A percentile compares a stretch with the other conserved stretches of the same genome.
Conservation (phyloP, 495 filamentous ascomycete genomes). For the Hypoxylon cercidicola region DNA sequence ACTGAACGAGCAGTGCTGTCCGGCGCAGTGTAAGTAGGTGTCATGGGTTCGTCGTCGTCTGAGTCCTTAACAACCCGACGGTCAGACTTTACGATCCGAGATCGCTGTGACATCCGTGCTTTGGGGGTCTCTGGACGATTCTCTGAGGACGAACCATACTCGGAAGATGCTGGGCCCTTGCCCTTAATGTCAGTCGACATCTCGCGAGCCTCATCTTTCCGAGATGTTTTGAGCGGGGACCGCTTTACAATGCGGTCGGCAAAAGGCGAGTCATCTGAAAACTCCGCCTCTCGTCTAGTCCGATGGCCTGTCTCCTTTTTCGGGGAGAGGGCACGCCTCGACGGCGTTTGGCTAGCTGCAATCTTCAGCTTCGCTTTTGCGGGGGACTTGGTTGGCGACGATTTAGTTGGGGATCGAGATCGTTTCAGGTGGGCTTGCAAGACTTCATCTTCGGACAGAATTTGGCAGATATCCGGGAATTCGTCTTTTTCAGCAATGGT, state of each 20-base stretch:
- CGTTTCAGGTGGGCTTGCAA: conserved; percentile 28
- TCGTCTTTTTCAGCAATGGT: conserved; percentile 41
- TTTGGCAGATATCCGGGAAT: conserved; percentile 54
- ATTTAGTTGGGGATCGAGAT: conserved; percentile 37
- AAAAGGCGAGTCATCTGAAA: conserved; percentile 14
- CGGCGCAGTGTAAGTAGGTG: conserved; percentile 37
- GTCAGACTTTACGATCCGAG: conserved; percentile 19
- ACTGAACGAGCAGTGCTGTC: conserved; percentile 29
- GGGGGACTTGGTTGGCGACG: conserved; percentile 45
- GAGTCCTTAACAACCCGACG: conserved; percentile 58
- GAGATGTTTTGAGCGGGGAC: conserved; percentile 33
- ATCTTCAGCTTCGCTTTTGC: conserved; percentile 45
- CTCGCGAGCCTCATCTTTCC: conserved; percentile 17
- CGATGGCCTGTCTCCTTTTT: conserved; percentile 23
- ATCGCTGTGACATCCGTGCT: conserved; percentile 4
- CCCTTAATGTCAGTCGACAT: background rate
- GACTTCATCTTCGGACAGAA: conserved; percentile 46
- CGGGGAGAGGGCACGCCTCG: conserved; percentile 14
- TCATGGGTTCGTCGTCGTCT: conserved; percentile 60
- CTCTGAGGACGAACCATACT: conserved; percentile 14
- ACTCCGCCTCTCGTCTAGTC: conserved; percentile 14
- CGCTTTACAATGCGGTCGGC: conserved; percentile 23
- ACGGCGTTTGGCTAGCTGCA: conserved; percentile 21
- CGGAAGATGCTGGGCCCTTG: background rate
- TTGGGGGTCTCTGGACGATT: conserved; percentile 24